phyloP scores from a whole-genome alignment of 805 yeast species.

The Wickerhamomyces strasburgensis region DNA sequence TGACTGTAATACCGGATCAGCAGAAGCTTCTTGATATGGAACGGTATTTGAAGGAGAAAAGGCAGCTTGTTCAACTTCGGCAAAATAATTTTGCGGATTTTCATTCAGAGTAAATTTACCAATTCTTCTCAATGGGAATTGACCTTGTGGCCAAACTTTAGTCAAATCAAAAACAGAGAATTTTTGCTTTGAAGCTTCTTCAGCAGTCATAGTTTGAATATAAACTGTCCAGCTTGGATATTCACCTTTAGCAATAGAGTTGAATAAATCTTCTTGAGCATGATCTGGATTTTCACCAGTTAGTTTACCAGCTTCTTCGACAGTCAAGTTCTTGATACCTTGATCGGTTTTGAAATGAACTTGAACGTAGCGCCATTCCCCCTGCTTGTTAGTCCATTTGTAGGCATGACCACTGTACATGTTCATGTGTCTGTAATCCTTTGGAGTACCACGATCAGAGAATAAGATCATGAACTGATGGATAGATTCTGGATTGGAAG shows the following conservation, averaged over 20 bases:
- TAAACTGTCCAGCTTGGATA: conserved; percentile 81
- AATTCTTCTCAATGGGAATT: conserved; percentile 81
- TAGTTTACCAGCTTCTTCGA: conserved; percentile 61
- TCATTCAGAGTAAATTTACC: conserved; percentile 77
- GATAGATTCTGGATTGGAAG: conserved; percentile 63
- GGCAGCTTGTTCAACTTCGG: conserved; percentile 83
- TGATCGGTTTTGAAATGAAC: conserved; percentile 69
- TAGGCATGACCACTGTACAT: conserved; percentile 84
- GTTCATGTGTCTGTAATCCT: conserved; percentile 69
- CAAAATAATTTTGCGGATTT: conserved; percentile 83
- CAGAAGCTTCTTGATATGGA: conserved; percentile 77
- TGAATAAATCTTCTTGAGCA: conserved; percentile 75
- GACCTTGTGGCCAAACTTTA: conserved; percentile 86
- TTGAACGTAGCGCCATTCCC: conserved; percentile 76
- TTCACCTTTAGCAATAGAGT: conserved; percentile 72
- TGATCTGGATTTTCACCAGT: conserved; percentile 79
- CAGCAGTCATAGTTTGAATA: conserved; percentile 81
- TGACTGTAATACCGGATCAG: conserved; percentile 80
- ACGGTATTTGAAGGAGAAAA: conserved; percentile 83
- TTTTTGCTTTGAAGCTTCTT: conserved; percentile 67
- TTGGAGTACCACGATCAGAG: conserved; percentile 81
- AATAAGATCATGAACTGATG: conserved; percentile 74
- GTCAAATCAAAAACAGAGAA: conserved; percentile 88
- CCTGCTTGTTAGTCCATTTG: conserved; percentile 71
- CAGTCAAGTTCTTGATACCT: conserved; percentile 41